These are phyloP conservation scores for Catunica adiposa DNA, from an alignment of 2,329 filamentous ascomycete genomes.

Conservation along the genomic window DNA sequence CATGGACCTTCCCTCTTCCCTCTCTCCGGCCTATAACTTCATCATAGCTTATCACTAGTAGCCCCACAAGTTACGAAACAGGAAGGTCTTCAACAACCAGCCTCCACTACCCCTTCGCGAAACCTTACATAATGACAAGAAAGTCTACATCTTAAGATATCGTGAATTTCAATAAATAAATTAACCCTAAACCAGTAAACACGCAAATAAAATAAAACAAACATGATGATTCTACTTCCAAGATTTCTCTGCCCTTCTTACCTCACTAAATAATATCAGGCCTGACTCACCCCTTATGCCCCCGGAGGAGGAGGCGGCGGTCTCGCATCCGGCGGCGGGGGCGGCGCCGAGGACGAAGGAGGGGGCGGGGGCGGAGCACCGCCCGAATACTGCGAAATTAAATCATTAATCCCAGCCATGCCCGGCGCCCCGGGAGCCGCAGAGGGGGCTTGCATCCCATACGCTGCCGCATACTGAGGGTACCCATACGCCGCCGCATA, in stretches of 20 bases:
- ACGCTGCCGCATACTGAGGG: constrained; percentile 31
- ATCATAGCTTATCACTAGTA: no score
- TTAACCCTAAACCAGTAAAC: no score
- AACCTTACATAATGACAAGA: no score
- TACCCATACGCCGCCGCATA: not conserved
- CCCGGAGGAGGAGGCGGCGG: constrained; percentile 46
- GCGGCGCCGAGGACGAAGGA: constrained; percentile 33
- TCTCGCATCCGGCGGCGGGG: constrained; percentile 40
- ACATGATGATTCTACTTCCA: no score
- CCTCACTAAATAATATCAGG: not conserved
- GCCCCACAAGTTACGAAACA: no score
- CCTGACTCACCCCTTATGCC: constrained; percentile 23
- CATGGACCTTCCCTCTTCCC: no score
- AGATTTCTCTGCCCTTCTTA: not conserved
- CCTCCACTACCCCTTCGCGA: no score
- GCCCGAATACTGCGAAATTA: constrained; percentile 49
- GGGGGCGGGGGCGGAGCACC: constrained; percentile 41
- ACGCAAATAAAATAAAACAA: no score
- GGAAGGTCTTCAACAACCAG: no score
- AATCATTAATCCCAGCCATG: constrained; percentile 37
- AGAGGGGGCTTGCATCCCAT: constrained; percentile 32
- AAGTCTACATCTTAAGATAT: no score
- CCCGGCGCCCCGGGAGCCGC: constrained; percentile 36
- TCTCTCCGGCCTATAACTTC: no score
- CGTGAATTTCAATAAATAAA: no score